Conservation (phyloP, 805 yeast species). For the Priceomyces carsonii region DNA sequence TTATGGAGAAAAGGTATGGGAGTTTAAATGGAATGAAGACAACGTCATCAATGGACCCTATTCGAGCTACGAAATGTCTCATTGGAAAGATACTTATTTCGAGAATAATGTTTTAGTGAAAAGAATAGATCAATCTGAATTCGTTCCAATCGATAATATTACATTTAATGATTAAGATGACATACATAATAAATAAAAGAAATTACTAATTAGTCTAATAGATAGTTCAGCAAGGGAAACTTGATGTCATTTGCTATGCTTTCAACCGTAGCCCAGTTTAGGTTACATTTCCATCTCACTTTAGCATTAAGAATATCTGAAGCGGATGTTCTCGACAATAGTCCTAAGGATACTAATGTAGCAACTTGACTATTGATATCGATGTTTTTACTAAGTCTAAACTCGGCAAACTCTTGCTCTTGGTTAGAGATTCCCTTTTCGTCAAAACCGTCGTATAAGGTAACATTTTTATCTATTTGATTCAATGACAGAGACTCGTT, state of each 20-base stretch:
- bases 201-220: constrained; percentile 24
- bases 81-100: constrained; percentile 55
- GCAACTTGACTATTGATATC: constrained; percentile 60
- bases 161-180: constrained; percentile 15
- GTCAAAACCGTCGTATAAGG: constrained; percentile 31
- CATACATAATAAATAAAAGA: neutral
- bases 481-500: constrained; percentile 33
- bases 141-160: constrained; percentile 23
- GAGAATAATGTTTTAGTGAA: constrained; percentile 46
- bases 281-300: constrained; percentile 77
- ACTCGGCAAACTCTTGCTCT: constrained; percentile 34
- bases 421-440: constrained; percentile 31
- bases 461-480: constrained; percentile 19
- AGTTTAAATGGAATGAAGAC: constrained; percentile 38
- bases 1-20: constrained; percentile 39
- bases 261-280: constrained; percentile 64
- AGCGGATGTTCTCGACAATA: constrained; percentile 43
- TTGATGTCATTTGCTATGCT: constrained; percentile 62
- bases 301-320: constrained; percentile 63
- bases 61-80: constrained; percentile 53
- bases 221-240: constrained; percentile 65
- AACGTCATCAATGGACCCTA: constrained; percentile 50
- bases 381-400: constrained; percentile 41
- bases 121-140: constrained; percentile 22
- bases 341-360: constrained; percentile 55